These are phyloP conservation scores for Bisporella sp. DNA, from an alignment of 2,329 filamentous ascomycete genomes.

Conservation along the genomic window DNA sequence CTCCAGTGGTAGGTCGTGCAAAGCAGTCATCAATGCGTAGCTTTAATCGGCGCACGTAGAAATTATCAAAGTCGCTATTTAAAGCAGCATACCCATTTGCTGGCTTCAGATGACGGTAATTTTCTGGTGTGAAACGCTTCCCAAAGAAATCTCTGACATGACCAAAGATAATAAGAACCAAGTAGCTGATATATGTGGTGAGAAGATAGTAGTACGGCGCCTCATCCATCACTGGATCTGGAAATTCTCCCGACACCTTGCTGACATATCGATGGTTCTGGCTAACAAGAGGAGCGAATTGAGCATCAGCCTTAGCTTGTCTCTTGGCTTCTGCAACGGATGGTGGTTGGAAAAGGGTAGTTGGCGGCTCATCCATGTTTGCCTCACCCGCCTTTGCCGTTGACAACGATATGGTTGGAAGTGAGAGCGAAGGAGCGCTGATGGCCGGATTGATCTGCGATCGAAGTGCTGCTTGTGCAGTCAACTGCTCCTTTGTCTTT, in stretches of 20 bases:
- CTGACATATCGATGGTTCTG: conserved; percentile 83
- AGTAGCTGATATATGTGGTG: conserved; percentile 97
- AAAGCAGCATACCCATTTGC: conserved; percentile 88
- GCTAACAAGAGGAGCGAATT: conserved; percentile 82
- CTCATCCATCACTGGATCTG: conserved; percentile 84
- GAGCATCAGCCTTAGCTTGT: conserved; percentile 72
- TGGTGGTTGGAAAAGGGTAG: conserved; percentile 81
- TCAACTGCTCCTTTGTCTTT: conserved; percentile 62
- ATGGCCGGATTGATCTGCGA: conserved; percentile 54
- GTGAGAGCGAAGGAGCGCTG: conserved; percentile 64
- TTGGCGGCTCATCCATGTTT: conserved; percentile 64
- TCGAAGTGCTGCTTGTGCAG: conserved; percentile 61
- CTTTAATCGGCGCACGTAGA: conserved; percentile 90
- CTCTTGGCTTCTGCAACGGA: conserved; percentile 75
- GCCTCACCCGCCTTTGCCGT: conserved; percentile 73
- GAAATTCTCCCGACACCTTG: conserved; percentile 76
- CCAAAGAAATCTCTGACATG: conserved; percentile 97
- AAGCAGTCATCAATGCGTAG: conserved; percentile 96
- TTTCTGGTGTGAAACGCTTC: conserved; percentile 81
- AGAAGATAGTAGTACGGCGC: conserved; percentile 95
- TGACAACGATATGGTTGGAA: conserved; percentile 88
- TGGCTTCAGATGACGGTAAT: conserved; percentile 74
- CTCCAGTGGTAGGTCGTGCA: conserved; percentile 82
- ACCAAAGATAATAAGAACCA: conserved; percentile 90
- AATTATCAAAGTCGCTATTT: conserved; percentile 98